Evolutionary conservation across 192 early-diverging fungal species (phyloP).

Genomic region (Entomortierella chlamydospora): DNA sequence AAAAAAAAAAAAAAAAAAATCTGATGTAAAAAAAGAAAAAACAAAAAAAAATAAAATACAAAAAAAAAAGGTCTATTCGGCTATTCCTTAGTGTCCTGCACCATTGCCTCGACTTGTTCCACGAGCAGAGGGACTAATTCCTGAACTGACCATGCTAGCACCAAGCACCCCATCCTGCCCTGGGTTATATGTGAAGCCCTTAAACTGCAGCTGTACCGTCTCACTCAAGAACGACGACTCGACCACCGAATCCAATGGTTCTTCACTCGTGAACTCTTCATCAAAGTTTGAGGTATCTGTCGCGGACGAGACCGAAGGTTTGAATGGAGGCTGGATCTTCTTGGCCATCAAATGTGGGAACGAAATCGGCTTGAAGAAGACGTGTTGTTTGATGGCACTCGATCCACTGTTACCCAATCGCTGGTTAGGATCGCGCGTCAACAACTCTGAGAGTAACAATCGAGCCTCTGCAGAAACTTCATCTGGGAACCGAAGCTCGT

Average conservation of each 20-base stretch:
- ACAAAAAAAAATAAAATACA: no score
- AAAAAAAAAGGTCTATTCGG: no score
- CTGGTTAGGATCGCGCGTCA: conserved; percentile 83
- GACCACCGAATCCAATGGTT: conserved; percentile 88
- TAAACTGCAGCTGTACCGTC: conserved; percentile 94
- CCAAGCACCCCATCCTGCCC: conserved; percentile 78
- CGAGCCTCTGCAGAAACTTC: conserved; percentile 75
- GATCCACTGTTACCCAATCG: conserved; percentile 90
- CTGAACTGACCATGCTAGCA: conserved; percentile 54
- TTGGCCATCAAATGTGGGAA: conserved; percentile 91
- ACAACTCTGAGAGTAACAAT: conserved; percentile 74
- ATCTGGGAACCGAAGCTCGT: conserved; percentile 87
- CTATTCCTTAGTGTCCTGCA: conserved; percentile 12
- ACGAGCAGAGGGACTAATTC: conserved; percentile 29
- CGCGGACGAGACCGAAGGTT: conserved; percentile 88
- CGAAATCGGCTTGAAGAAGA: conserved; percentile 92
- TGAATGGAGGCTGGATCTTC: conserved; percentile 93
- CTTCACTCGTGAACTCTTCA: conserved; percentile 96
- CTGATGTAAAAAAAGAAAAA: background rate
- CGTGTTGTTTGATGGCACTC: conserved; percentile 93
- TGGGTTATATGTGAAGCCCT: conserved; percentile 91
- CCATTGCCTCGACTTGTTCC: conserved; percentile 18
- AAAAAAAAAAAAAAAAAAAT: no score
- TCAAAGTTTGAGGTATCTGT: conserved; percentile 98
- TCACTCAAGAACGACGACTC: conserved; percentile 86